phyloP scores from a whole-genome alignment of 2,329 filamentous ascomycete genomes.

The Aspergillus jensenii region DNA sequence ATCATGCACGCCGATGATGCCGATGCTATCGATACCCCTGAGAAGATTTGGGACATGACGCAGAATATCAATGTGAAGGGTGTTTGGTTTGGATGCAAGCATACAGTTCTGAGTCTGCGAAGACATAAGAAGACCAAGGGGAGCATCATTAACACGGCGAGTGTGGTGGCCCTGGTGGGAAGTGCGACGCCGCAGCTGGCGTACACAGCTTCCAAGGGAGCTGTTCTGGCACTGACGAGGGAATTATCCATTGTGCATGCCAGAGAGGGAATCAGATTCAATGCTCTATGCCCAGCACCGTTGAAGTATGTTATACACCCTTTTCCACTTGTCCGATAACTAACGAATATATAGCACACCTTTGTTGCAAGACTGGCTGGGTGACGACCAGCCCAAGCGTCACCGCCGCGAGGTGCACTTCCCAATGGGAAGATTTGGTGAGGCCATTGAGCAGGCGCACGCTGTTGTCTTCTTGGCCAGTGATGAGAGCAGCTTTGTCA shows the following conservation, averaged over 20 bases:
- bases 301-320: slow-evolving; percentile 63
- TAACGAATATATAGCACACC: slow-evolving; percentile 60
- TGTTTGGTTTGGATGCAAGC: slow-evolving; percentile 95
- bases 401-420: slow-evolving; percentile 84
- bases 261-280: slow-evolving; percentile 82
- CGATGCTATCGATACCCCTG: slow-evolving; percentile 78
- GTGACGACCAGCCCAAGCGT: slow-evolving; percentile 80
- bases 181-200: slow-evolving; percentile 85
- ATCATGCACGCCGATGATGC: slow-evolving; percentile 89
- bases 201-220: slow-evolving; percentile 92
- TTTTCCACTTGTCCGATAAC: not conserved
- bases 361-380: slow-evolving; percentile 88
- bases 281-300: slow-evolving; percentile 84
- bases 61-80: slow-evolving; percentile 96
- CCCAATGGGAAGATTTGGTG: slow-evolving; percentile 82
- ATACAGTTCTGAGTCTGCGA: slow-evolving; percentile 79
- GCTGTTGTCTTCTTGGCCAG: slow-evolving; percentile 84
- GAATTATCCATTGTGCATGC: slow-evolving; percentile 92
- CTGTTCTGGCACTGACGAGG: slow-evolving; percentile 83
- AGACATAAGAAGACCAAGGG: slow-evolving; percentile 75
- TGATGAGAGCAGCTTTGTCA: slow-evolving; percentile 87
- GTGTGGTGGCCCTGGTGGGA: slow-evolving; percentile 82
- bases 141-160: slow-evolving; percentile 90
- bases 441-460: slow-evolving; percentile 91
- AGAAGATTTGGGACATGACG: slow-evolving; percentile 91